Percentiles rank a stretch among this genome's conserved stretches.
These are phyloP conservation scores for Pythium guiyangense DNA, from an alignment of 352 stramenopile genomes.

Conservation along the genomic window DNA sequence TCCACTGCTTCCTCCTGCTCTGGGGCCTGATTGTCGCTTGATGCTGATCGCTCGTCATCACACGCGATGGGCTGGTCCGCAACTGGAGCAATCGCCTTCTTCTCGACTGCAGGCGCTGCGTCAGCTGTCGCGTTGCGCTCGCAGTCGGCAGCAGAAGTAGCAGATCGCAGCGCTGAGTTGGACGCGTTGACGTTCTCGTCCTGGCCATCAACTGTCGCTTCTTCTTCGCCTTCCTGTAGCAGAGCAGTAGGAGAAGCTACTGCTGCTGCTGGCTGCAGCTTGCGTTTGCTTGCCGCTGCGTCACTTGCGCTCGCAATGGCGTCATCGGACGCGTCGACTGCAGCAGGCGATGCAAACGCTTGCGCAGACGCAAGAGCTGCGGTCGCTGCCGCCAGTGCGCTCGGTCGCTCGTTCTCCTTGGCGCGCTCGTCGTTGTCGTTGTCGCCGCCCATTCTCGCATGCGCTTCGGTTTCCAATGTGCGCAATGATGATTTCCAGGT, in stretches of 20 bases:
- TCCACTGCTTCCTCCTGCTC: too few relatives aligned
- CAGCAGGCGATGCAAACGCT: background rate
- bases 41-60: too few relatives aligned
- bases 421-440: background rate
- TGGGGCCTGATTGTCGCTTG: too few relatives aligned
- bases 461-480: too few relatives aligned
- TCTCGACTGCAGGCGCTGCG: background rate
- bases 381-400: background rate
- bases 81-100: too few relatives aligned
- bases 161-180: background rate
- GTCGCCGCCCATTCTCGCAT: background rate
- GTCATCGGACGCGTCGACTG: background rate
- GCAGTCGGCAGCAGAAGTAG: background rate
- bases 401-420: conserved; percentile 8
- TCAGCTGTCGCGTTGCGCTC: too few relatives aligned
- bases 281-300: background rate
- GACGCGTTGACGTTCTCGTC: background rate
- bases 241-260: background rate
- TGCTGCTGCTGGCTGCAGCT: conserved; percentile 1
- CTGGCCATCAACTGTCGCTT: conserved; percentile 3
- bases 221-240: background rate
- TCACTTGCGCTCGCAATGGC: background rate
- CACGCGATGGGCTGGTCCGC: background rate
- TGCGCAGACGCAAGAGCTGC: too few relatives aligned
- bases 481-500: too few relatives aligned